These are phyloP conservation scores for Globisporangium cylindrosporum DNA, from an alignment of 352 stramenopile genomes.

Conservation along the genomic window DNA sequence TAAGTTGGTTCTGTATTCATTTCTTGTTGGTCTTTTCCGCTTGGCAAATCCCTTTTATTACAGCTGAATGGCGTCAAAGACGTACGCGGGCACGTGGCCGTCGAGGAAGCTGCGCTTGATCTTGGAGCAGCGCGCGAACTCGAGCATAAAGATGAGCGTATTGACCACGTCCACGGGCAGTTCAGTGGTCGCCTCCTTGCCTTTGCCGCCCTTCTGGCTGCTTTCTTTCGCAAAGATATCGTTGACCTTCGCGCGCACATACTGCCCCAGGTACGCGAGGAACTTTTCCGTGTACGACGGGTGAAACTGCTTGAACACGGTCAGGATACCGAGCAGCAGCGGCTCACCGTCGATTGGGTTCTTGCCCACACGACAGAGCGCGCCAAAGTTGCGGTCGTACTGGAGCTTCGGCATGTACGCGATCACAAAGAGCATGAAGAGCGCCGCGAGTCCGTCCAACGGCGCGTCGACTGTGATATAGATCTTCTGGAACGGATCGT, in stretches of 20 bases:
- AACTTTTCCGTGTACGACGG: constrained; percentile 93
- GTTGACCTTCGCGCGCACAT: constrained; percentile 87
- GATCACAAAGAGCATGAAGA: constrained; percentile 92
- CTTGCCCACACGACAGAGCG: constrained; percentile 85
- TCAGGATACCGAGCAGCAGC: constrained; percentile 89
- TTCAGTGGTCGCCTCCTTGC: constrained; percentile 33
- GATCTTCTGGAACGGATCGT: constrained; percentile 93
- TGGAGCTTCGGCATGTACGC: constrained; percentile 93
- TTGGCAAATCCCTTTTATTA: constrained; percentile 11
- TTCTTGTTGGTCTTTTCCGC: not conserved
- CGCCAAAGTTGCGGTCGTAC: constrained; percentile 90
- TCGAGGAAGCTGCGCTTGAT: constrained; percentile 83
- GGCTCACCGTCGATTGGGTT: constrained; percentile 92
- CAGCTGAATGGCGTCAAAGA: constrained; percentile 88
- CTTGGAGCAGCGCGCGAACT: constrained; percentile 82
- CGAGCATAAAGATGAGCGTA: constrained; percentile 88
- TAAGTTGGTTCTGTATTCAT: not conserved
- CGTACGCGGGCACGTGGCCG: constrained; percentile 81
- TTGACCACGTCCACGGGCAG: constrained; percentile 84
- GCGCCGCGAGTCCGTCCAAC: constrained; percentile 86
- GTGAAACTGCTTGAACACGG: constrained; percentile 95
- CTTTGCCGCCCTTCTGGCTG: constrained; percentile 30
- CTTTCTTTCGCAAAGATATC: constrained; percentile 66
- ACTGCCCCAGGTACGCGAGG: constrained; percentile 92
- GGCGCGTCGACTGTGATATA: constrained; percentile 92